Evolutionary conservation across 164 flowering plant genomes (phyloP).

Genomic region (Nelumbo lutea): DNA sequence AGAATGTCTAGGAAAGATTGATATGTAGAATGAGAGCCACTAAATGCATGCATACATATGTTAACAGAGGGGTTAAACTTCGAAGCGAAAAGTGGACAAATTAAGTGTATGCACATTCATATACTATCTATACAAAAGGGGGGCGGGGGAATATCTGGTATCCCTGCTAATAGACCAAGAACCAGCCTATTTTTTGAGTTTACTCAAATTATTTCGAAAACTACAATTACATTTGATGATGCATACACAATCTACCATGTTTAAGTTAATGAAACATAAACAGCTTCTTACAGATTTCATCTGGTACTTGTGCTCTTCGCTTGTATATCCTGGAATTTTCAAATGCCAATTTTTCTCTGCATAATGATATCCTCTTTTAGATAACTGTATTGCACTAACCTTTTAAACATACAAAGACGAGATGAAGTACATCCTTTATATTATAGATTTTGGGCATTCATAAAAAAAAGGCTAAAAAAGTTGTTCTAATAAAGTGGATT

Average conservation of each 20-base stretch:
- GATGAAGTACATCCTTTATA: background rate
- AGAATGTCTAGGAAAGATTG: too few species aligned
- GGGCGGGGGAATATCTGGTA: too few species aligned
- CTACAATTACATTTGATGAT: background rate
- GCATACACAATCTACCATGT: background rate
- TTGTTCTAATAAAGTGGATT: too few species aligned
- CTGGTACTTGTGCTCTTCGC: constrained; percentile 58
- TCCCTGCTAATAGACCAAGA: too few species aligned
- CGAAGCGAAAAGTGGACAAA: too few species aligned
- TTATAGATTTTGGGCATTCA: background rate
- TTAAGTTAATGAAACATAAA: background rate
- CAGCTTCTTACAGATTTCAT: constrained; percentile 47
- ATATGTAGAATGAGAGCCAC: too few species aligned
- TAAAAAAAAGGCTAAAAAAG: background rate
- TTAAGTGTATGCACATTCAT: too few species aligned
- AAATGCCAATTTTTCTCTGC: constrained; percentile 89
- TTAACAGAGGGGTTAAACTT: too few species aligned
- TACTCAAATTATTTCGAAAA: too few species aligned
- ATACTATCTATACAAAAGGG: too few species aligned
- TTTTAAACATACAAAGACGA: background rate
- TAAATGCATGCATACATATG: too few species aligned
- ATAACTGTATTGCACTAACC: constrained; percentile 1
- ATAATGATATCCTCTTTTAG: constrained; percentile 8
- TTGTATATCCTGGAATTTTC: constrained; percentile 79
- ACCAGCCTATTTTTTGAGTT: too few species aligned